These are phyloP conservation scores for Ogataea nitratoaversa DNA, from an alignment of 805 yeast genomes.

Conservation along the genomic window DNA sequence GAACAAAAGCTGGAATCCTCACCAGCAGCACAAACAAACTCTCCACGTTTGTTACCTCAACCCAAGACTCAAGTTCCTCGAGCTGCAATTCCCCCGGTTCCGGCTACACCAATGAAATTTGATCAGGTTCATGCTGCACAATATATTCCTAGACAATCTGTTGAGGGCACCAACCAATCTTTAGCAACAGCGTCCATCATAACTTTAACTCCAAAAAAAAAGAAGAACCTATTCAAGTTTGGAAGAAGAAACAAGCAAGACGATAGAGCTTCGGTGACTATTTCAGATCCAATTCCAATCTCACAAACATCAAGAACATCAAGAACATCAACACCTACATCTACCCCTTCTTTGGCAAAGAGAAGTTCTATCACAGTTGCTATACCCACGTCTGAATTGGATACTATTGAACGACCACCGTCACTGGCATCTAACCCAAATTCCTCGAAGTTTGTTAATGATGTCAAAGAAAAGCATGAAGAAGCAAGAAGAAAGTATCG, in stretches of 20 bases:
- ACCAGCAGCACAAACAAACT: not conserved
- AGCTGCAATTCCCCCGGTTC: not conserved
- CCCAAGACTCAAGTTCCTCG: not conserved
- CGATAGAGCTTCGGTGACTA: not conserved
- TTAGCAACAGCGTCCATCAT: not conserved
- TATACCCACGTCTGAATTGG: not conserved
- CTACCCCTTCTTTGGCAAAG: not conserved
- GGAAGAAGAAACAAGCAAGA: slow-evolving; percentile 1
- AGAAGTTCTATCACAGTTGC: slow-evolving; percentile 5
- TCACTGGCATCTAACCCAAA: slow-evolving; percentile 5
- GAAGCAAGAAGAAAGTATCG: slow-evolving; percentile 1
- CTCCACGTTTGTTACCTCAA: not conserved
- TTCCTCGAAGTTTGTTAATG: slow-evolving; percentile 2
- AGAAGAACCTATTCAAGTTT: slow-evolving; percentile 5
- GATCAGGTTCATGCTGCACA: not conserved
- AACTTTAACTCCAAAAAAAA: not conserved
- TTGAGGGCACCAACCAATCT: not conserved
- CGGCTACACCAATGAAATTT: not conserved
- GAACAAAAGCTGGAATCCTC: too few relatives aligned
- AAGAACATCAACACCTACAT: not conserved
- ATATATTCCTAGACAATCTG: not conserved
- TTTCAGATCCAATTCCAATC: not conserved
- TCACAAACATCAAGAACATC: too few relatives aligned
- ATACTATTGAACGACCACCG: not conserved
- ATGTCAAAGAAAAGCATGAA: slow-evolving; percentile 1